phyloP scores from a whole-genome alignment of 352 stramenopile genomes.

The Phytophthora brassicae region DNA sequence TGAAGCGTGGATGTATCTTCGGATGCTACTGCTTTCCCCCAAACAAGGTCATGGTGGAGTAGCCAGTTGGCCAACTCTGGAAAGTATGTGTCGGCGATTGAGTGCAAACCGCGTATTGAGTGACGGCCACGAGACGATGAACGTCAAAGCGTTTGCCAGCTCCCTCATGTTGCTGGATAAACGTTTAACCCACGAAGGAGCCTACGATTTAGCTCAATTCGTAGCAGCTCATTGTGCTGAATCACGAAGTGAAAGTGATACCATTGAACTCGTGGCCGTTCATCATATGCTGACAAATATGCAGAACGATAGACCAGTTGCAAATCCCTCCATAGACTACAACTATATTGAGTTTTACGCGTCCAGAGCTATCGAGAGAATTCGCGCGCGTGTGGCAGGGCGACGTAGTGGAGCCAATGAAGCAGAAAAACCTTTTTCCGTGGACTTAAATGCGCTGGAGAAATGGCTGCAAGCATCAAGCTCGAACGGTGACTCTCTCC shows the following conservation, averaged over 20 bases:
- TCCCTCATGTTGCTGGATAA: conserved; percentile 42
- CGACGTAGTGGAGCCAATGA: conserved; percentile 3
- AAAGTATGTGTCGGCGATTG: conserved; percentile 50
- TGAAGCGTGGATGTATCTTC: conserved; percentile 30
- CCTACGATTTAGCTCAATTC: conserved; percentile 27
- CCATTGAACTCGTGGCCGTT: conserved; percentile 31
- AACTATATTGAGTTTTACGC: conserved; percentile 19
- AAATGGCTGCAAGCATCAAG: conserved; percentile 46
- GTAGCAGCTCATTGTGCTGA: conserved; percentile 23
- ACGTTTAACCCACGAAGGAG: conserved; percentile 40
- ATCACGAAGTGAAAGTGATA: conserved; percentile 11
- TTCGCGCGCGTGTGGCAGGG: conserved; percentile 20
- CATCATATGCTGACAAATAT: conserved; percentile 16
- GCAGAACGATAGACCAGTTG: background rate
- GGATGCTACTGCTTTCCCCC: conserved; percentile 24
- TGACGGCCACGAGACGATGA: conserved; percentile 64
- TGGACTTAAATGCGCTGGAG: conserved; percentile 42
- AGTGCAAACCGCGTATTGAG: conserved; percentile 60
- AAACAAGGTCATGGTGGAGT: conserved; percentile 5
- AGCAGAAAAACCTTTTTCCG: background rate
- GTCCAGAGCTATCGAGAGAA: conserved; percentile 27
- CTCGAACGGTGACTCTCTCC: conserved; percentile 40
- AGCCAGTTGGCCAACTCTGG: conserved; percentile 29
- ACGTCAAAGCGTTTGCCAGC: conserved; percentile 52
- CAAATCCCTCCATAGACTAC: conserved; percentile 3